Conservation (phyloP, 257 asterid genomes). For the Catharanthus roseus region DNA sequence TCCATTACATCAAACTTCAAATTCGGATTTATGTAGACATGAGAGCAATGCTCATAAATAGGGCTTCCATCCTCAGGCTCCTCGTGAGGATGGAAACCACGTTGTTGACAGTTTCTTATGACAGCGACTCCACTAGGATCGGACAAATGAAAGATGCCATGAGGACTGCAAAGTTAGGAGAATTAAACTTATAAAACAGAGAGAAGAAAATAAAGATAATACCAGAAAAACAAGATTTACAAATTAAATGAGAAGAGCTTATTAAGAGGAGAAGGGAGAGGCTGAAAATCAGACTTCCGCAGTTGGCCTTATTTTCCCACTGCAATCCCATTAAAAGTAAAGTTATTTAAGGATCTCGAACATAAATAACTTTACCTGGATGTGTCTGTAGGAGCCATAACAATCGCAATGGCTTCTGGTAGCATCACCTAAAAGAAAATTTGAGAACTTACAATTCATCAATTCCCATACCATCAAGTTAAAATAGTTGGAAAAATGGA, state of each 20-base stretch:
- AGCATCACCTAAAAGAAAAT: conserved; percentile 67
- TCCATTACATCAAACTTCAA: conserved; percentile 75
- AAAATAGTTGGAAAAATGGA: background rate
- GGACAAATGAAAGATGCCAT: conserved; percentile 91
- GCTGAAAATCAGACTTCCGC: background rate
- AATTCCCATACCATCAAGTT: background rate
- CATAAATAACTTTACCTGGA: conserved; percentile 22
- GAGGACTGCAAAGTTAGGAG: conserved; percentile 52
- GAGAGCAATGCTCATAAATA: conserved; percentile 85
- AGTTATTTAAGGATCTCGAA: background rate
- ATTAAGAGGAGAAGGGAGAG: background rate
- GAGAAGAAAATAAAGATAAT: background rate
- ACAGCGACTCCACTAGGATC: conserved; percentile 83
- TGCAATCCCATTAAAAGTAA: background rate
- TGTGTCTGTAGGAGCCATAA: conserved; percentile 93
- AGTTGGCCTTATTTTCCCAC: background rate
- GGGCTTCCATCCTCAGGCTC: conserved; percentile 91
- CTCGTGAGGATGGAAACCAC: conserved; percentile 95
- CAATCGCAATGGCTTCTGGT: conserved; percentile 93
- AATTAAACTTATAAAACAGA: background rate
- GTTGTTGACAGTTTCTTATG: conserved; percentile 72
- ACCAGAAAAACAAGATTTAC: background rate
- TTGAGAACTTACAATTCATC: background rate
- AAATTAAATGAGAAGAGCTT: background rate
- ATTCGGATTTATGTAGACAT: conserved; percentile 72